Conservation (phyloP, 179 eudicot genomes). For the Spinacia oleracea region DNA sequence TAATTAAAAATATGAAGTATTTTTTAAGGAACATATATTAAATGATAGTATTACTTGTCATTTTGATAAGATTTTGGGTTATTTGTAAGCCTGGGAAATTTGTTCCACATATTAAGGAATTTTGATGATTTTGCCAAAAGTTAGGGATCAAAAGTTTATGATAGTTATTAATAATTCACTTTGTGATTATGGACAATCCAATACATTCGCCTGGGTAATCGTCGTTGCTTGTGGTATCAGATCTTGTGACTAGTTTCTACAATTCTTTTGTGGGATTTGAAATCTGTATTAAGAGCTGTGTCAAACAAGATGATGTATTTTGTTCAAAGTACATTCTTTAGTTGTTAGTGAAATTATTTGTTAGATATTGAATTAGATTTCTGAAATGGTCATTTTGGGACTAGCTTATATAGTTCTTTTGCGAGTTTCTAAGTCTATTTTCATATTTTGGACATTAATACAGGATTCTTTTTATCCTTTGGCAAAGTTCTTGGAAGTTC, state of each 20-base stretch:
- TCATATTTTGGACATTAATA: background rate
- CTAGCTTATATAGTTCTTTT: too few species aligned
- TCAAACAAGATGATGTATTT: background rate
- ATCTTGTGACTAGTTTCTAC: background rate
- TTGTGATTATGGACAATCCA: too few species aligned
- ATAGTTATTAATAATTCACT: background rate
- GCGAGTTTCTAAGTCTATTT: background rate
- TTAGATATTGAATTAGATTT: background rate
- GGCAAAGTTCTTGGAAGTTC: slow-evolving; percentile 10
- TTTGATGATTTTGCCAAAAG: background rate
- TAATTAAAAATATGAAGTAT: background rate
- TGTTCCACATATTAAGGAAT: background rate
- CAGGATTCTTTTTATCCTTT: slow-evolving; percentile 3
- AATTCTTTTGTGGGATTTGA: too few species aligned
- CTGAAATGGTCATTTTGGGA: background rate
- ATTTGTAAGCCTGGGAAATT: background rate
- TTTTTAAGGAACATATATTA: background rate
- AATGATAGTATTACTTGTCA: background rate
- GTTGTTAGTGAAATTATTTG: background rate
- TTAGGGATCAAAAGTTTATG: background rate
- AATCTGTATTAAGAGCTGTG: background rate
- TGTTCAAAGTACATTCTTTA: background rate
- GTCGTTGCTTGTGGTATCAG: background rate
- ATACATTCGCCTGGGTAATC: background rate
- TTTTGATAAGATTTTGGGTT: background rate